Conservation (phyloP, 495 filamentous ascomycete genomes). For the Pseudomonodictys pantanalensis region DNA sequence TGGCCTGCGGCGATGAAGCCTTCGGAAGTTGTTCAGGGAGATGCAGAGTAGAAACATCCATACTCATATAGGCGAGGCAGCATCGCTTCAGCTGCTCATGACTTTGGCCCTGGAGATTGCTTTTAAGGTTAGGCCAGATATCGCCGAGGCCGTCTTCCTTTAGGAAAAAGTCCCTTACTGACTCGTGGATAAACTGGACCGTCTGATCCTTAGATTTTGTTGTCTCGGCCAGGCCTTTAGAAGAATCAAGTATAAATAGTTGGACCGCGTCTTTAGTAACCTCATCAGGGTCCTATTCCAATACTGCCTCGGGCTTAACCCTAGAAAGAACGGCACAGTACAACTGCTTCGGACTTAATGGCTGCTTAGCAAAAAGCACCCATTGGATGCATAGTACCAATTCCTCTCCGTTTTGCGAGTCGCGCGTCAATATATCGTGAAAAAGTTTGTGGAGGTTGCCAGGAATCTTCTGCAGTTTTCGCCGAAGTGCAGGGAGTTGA, state of each 20-base stretch:
- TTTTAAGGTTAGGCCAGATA: conserved; percentile 8
- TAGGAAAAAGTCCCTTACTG: conserved; percentile 27
- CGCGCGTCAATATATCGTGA: conserved; percentile 5
- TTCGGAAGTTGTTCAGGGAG: not conserved
- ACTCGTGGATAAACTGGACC: conserved; percentile 33
- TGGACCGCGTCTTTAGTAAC: conserved; percentile 8
- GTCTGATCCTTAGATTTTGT: conserved; percentile 4
- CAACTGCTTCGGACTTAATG: conserved; percentile 14
- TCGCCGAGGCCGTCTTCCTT: conserved; percentile 11
- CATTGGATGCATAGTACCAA: conserved; percentile 16
- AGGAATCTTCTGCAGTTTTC: conserved; percentile 23
- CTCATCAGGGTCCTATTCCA: conserved; percentile 7
- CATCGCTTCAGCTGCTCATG: conserved; percentile 25
- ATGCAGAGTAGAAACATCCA: conserved; percentile 2
- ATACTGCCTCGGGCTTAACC: not conserved
- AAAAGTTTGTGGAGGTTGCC: conserved; percentile 24
- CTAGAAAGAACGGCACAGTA: conserved; percentile 23
- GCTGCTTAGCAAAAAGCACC: conserved; percentile 21
- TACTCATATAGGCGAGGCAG: conserved; percentile 16
- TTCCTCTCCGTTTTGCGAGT: conserved; percentile 2
- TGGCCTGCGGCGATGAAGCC: conserved; percentile 1
- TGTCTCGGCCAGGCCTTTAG: conserved; percentile 15
- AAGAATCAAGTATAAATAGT: conserved; percentile 13
- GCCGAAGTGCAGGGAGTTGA: not conserved
- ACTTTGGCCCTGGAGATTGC: conserved; percentile 11